A percentile compares a stretch with the other conserved stretches of the same genome.
Conservation (phyloP, 371 early-diverging fungal species). For the Zopfochytrium polystomum region DNA sequence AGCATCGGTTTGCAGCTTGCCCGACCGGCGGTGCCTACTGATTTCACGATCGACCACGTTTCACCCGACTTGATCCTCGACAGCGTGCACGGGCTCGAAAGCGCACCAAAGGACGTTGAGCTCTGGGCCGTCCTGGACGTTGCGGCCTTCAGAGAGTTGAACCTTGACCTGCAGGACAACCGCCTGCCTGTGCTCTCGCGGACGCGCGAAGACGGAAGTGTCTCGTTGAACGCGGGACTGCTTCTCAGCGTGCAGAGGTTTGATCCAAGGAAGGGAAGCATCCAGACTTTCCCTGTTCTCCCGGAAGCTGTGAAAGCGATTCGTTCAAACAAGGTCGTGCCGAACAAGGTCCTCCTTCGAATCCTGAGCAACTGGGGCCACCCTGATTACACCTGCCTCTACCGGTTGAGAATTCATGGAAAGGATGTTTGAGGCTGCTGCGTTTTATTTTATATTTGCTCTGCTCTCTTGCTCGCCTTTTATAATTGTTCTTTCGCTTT, state of each 20-base stretch:
- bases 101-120: slow-evolving; percentile 65
- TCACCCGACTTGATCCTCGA: slow-evolving; percentile 46
- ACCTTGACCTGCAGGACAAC: slow-evolving; percentile 13
- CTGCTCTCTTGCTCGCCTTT: too few species aligned
- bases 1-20: slow-evolving; percentile 61
- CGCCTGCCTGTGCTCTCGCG: not conserved
- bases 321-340: slow-evolving; percentile 2
- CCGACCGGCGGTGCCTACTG: slow-evolving; percentile 51
- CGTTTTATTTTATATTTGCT: too few species aligned
- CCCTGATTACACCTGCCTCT: slow-evolving; percentile 69
- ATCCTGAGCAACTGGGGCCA: slow-evolving; percentile 73
- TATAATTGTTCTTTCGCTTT: too few species aligned
- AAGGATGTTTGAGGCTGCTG: too few species aligned
- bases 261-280: slow-evolving; percentile 15
- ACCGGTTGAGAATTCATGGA: slow-evolving; percentile 78
- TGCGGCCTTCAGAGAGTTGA: not conserved
- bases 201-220: not conserved
- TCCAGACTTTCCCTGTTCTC: slow-evolving; percentile 16
- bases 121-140: slow-evolving; percentile 58
- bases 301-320: slow-evolving; percentile 29
- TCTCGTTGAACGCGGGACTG: not conserved
- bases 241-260: slow-evolving; percentile 3
- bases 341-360: slow-evolving; percentile 48
- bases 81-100: slow-evolving; percentile 39
- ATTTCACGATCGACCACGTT: slow-evolving; percentile 70